Percentiles rank a stretch among this genome's conserved stretches.
Evolutionary conservation across 805 yeast species (phyloP).

Genomic region (Nakazawaea ishiwadae): DNA sequence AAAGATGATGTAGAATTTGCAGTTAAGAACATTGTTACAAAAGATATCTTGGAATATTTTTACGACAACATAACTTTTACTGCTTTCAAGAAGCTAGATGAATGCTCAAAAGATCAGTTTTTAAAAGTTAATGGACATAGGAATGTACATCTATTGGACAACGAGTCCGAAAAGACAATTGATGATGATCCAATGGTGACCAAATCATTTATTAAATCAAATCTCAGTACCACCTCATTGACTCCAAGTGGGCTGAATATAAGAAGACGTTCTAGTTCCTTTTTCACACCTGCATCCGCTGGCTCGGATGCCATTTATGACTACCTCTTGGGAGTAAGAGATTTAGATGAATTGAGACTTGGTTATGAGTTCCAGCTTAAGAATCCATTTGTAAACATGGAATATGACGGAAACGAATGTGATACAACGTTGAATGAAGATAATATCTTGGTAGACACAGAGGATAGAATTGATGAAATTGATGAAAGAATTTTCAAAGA

Average conservation of each 20-base stretch:
- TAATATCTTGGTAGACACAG: slow-evolving; percentile 8
- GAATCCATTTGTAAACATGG: slow-evolving; percentile 9
- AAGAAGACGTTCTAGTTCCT: slow-evolving; percentile 8
- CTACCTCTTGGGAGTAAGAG: slow-evolving; percentile 5
- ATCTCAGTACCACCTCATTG: slow-evolving; percentile 7
- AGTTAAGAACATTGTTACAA: slow-evolving; percentile 21
- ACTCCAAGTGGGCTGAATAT: background rate
- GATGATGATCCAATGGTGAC: background rate
- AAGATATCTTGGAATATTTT: slow-evolving; percentile 47
- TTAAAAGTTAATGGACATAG: slow-evolving; percentile 1
- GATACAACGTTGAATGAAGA: too few relatives aligned
- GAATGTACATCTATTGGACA: too few relatives aligned
- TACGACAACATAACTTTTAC: slow-evolving; percentile 63
- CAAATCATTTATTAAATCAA: background rate
- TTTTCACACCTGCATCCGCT: slow-evolving; percentile 2
- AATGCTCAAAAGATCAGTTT: slow-evolving; percentile 12
- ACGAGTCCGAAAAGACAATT: background rate
- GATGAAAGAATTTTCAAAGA: background rate
- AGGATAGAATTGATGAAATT: slow-evolving; percentile 12
- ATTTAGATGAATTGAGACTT: slow-evolving; percentile 5
- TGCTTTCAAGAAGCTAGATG: slow-evolving; percentile 48
- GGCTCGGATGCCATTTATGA: slow-evolving; percentile 8
- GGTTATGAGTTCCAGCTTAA: slow-evolving; percentile 5
- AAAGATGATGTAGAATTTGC: slow-evolving; percentile 26
- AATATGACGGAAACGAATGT: too few relatives aligned